These are phyloP conservation scores for Aplosporella prunicola DNA, from an alignment of 2,329 filamentous ascomycete genomes.

Conservation along the genomic window DNA sequence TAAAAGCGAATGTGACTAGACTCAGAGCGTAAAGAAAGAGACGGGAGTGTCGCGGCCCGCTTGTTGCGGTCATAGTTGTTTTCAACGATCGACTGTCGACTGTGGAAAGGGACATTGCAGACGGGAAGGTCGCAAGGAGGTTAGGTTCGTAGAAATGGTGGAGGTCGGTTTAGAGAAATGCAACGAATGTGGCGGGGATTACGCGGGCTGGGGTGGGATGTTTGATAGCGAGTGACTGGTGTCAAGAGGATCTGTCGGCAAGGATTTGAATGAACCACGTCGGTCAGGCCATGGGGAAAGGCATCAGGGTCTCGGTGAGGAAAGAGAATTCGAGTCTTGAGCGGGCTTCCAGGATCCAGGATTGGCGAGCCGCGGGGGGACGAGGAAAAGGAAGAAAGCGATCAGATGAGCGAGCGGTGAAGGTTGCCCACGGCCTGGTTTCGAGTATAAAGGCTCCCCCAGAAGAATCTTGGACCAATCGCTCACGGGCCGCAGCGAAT, in stretches of 20 bases:
- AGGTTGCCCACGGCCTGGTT: constrained; percentile 5
- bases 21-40: constrained; percentile 24
- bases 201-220: too few relatives aligned
- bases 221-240: too few relatives aligned
- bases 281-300: constrained; percentile 5
- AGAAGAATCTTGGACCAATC: constrained; percentile 1
- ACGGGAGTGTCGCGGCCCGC: not conserved
- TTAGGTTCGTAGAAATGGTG: not conserved
- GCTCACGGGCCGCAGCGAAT: constrained; percentile 1
- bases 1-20: constrained; percentile 25
- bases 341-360: too few relatives aligned
- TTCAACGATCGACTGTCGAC: constrained; percentile 8
- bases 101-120: constrained; percentile 5
- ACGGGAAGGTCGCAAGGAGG: not conserved
- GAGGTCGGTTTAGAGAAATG: not conserved
- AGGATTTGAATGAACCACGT: too few relatives aligned
- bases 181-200: too few relatives aligned
- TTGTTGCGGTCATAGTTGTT: constrained; percentile 4
- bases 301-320: constrained; percentile 5
- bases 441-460: constrained; percentile 9
- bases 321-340: constrained; percentile 1
- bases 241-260: too few relatives aligned
- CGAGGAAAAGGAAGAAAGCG: constrained; percentile 2
- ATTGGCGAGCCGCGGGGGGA: constrained; percentile 4
- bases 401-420: constrained; percentile 8